phyloP scores from a whole-genome alignment of 257 asterid genomes.

The Agastache rugosa region DNA sequence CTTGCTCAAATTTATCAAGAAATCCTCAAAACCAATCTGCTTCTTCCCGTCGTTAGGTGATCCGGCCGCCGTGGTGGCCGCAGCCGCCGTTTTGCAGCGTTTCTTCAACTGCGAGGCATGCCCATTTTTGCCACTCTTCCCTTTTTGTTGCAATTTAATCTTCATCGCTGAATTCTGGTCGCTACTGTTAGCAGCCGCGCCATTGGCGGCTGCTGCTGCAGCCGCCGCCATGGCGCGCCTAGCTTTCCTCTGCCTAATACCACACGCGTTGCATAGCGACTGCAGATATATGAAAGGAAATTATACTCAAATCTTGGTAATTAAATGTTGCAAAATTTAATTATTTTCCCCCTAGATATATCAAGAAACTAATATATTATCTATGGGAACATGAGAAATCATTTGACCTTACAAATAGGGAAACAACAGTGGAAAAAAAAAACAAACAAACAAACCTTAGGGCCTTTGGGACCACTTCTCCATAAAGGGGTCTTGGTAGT shows the following conservation, averaged over 20 bases:
- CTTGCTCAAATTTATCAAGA: conserved; percentile 73
- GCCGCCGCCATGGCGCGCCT: conserved; percentile 82
- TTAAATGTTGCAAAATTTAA: too few relatives aligned
- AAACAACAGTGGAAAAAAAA: not conserved
- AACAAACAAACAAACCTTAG: conserved; percentile 58
- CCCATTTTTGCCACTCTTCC: conserved; percentile 46
- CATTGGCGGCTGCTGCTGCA: conserved; percentile 54
- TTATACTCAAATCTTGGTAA: not conserved
- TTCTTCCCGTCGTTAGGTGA: conserved; percentile 31
- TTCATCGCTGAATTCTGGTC: conserved; percentile 46
- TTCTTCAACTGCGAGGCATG: conserved; percentile 55
- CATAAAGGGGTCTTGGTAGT: conserved; percentile 98
- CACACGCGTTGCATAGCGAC: conserved; percentile 98
- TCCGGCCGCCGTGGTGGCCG: conserved; percentile 24
- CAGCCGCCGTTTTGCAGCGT: conserved; percentile 46
- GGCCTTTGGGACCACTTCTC: conserved; percentile 99
- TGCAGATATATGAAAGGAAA: conserved; percentile 15
- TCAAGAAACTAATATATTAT: not conserved
- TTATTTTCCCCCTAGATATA: too few relatives aligned
- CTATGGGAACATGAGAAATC: not conserved
- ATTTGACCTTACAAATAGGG: not conserved
- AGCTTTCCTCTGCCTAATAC: conserved; percentile 92
- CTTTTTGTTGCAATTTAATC: conserved; percentile 62
- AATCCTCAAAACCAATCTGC: conserved; percentile 70
- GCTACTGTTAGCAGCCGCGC: conserved; percentile 16